Evolutionary conservation across 805 yeast species (phyloP).

Genomic region (Metschnikowia gelsemii): DNA sequence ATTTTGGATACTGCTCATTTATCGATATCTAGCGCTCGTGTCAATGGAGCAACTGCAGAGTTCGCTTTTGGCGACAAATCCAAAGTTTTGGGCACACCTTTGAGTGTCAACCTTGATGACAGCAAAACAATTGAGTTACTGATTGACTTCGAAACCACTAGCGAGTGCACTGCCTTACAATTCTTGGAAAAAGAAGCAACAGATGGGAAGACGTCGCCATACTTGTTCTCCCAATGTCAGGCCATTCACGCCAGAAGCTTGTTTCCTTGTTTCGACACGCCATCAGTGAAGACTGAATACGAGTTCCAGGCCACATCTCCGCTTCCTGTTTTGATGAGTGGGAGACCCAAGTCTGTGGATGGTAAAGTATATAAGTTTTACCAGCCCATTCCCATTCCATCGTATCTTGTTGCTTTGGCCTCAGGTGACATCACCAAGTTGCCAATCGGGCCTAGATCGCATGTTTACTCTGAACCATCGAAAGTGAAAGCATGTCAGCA

Average conservation of each 20-base stretch:
- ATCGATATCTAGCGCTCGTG: slow-evolving; percentile 41
- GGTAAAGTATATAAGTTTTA: slow-evolving; percentile 47
- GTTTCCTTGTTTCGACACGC: slow-evolving; percentile 90
- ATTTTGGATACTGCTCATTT: slow-evolving; percentile 70
- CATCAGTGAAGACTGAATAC: slow-evolving; percentile 71
- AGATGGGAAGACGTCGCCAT: slow-evolving; percentile 66
- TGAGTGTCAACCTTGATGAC: slow-evolving; percentile 32
- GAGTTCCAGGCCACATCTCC: slow-evolving; percentile 59
- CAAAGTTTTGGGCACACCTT: slow-evolving; percentile 62
- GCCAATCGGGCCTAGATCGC: slow-evolving; percentile 81
- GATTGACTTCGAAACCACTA: slow-evolving; percentile 67
- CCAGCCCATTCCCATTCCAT: slow-evolving; percentile 83
- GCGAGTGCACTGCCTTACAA: slow-evolving; percentile 78
- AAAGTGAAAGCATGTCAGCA: slow-evolving; percentile 65
- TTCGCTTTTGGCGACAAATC: slow-evolving; percentile 40
- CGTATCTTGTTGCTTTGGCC: slow-evolving; percentile 80
- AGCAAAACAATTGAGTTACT: slow-evolving; percentile 27
- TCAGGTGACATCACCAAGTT: slow-evolving; percentile 72
- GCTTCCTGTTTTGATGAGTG: slow-evolving; percentile 72
- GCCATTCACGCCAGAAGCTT: slow-evolving; percentile 87
- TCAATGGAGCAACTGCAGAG: slow-evolving; percentile 38
- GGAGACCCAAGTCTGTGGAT: slow-evolving; percentile 38
- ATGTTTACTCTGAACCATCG: slow-evolving; percentile 75
- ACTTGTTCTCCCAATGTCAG: slow-evolving; percentile 85
- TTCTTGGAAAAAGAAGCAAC: slow-evolving; percentile 77